Percentiles rank a stretch among this genome's conserved stretches.
Evolutionary conservation across 2,329 filamentous ascomycete genomes (phyloP).

Genomic region (Bimuria novae-zelandiae): DNA sequence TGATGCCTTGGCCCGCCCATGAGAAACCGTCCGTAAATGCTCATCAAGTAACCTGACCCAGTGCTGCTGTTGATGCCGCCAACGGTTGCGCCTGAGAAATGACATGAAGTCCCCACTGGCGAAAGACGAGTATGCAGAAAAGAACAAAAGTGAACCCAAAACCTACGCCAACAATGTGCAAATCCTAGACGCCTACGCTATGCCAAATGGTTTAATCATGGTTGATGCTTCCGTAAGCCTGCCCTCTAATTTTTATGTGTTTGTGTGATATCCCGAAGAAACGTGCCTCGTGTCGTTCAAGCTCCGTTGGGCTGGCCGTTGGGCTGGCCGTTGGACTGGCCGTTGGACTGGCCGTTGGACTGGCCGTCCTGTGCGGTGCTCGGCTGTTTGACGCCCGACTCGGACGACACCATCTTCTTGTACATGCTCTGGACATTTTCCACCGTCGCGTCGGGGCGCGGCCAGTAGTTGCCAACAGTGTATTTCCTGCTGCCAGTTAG

Average conservation of each 20-base stretch:
- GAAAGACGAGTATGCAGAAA: conserved; percentile 4
- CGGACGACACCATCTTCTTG: conserved; percentile 39
- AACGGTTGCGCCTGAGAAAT: conserved; percentile 7
- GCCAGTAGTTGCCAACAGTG: conserved; percentile 46
- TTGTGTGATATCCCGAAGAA: conserved; percentile 6
- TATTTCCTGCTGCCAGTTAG: conserved; percentile 40
- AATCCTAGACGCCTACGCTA: conserved; percentile 5
- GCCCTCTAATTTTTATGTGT: not conserved
- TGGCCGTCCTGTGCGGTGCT: conserved; percentile 13
- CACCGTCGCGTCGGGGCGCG: conserved; percentile 36
- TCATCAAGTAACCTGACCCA: conserved; percentile 2
- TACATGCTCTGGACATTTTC: conserved; percentile 46
- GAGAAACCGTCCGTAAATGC: conserved; percentile 5
- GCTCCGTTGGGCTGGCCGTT: conserved; percentile 23
- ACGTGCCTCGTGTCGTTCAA: conserved; percentile 11
- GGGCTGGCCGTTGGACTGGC: conserved; percentile 16
- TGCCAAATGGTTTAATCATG: not conserved
- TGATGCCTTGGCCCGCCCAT: conserved; percentile 4
- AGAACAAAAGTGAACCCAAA: conserved; percentile 12
- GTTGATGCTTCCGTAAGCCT: conserved; percentile 8
- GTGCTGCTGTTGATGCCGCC: conserved; percentile 9
- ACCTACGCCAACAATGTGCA: not conserved
- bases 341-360: conserved; percentile 21
- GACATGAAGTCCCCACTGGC: not conserved
- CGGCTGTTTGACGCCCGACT: conserved; percentile 24